Percentiles rank a stretch among this genome's conserved stretches.
These are phyloP conservation scores for Apiospora pterosperma DNA, from an alignment of 2,329 filamentous ascomycete species.

Conservation along the genomic window DNA sequence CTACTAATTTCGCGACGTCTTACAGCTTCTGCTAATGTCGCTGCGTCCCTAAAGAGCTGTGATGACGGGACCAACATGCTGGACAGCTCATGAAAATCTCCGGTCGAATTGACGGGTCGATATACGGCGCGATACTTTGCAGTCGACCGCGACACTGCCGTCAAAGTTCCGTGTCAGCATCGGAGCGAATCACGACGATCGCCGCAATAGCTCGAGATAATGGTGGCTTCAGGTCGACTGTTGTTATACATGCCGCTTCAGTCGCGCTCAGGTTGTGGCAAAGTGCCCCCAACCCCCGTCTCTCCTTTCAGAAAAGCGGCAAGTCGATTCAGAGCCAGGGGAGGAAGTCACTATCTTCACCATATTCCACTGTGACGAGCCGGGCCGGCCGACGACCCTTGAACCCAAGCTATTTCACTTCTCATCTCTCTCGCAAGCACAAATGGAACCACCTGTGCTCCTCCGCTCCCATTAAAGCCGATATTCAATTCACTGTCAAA, in stretches of 20 bases:
- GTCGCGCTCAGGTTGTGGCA: not conserved
- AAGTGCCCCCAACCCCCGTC: not conserved
- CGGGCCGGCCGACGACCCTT: slow-evolving; percentile 13
- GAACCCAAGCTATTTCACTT: slow-evolving; percentile 18
- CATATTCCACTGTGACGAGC: slow-evolving; percentile 18
- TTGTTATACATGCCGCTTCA: not conserved
- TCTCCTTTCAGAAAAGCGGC: not conserved
- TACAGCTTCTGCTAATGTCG: slow-evolving; percentile 7
- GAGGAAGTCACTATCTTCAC: not conserved
- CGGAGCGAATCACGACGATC: slow-evolving; percentile 11
- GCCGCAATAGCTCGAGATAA: slow-evolving; percentile 11
- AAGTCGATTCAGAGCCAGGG: not conserved
- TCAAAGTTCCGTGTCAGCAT: not conserved
- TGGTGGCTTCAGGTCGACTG: slow-evolving; percentile 6
- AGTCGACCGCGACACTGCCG: slow-evolving; percentile 36
- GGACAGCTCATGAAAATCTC: slow-evolving; percentile 58
- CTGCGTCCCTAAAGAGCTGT: slow-evolving; percentile 18
- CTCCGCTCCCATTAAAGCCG: slow-evolving; percentile 3
- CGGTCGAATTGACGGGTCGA: slow-evolving; percentile 57
- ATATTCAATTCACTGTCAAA: not conserved
- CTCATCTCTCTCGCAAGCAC: slow-evolving; percentile 11
- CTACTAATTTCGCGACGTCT: not conserved
- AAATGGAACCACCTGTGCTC: slow-evolving; percentile 20
- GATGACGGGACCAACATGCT: slow-evolving; percentile 31
- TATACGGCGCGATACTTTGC: slow-evolving; percentile 53